Evolutionary conservation across 2,329 filamentous ascomycete species (phyloP).

Genomic region (Periconia digitata): DNA sequence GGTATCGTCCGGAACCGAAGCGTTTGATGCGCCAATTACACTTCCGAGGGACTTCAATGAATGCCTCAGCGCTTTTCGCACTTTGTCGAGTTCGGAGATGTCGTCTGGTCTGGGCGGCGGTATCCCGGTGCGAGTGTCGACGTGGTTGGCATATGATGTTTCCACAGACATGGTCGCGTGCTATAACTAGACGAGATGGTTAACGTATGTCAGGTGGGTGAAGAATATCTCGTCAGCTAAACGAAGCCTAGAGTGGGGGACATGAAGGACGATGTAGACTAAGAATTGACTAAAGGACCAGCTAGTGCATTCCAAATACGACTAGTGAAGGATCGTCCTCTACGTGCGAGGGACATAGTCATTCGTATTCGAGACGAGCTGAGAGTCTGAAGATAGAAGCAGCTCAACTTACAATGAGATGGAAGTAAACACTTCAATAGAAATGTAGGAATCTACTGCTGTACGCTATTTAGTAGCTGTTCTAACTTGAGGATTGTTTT

Average conservation of each 20-base stretch:
- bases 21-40: conserved; percentile 30
- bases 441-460: too few relatives aligned
- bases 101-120: conserved; percentile 32
- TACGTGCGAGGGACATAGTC: too few relatives aligned
- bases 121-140: conserved; percentile 34
- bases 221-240: not conserved
- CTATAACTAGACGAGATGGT: not conserved
- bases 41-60: conserved; percentile 31
- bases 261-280: not conserved
- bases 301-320: too few relatives aligned
- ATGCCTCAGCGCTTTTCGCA: conserved; percentile 29
- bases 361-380: too few relatives aligned
- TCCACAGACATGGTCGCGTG: conserved; percentile 6
- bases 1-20: conserved; percentile 40
- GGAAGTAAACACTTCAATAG: too few relatives aligned
- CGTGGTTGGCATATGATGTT: conserved; percentile 24
- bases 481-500: too few relatives aligned
- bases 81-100: conserved; percentile 35
- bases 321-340: too few relatives aligned
- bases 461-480: too few relatives aligned
- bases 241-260: not conserved
- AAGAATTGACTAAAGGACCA: not conserved
- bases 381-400: too few relatives aligned
- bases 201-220: not conserved
- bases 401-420: too few relatives aligned